phyloP scores from a whole-genome alignment of 164 flowering plant species.

The Stephania cephalantha region DNA sequence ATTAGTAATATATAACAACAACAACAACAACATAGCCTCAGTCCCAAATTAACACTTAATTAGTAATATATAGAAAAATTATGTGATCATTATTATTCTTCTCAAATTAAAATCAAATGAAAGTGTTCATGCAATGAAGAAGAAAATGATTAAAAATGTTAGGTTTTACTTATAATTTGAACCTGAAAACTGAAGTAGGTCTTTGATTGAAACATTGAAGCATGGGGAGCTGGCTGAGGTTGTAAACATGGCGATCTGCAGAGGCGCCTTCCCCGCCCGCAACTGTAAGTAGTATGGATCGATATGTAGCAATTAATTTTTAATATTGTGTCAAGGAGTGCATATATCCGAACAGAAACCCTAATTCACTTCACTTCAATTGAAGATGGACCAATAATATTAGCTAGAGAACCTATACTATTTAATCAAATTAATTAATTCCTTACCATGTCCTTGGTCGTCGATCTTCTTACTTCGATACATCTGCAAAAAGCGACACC shows the following conservation, averaged over 20 bases:
- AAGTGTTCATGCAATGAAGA: too few species aligned
- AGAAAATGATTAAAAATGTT: background rate
- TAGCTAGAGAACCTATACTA: too few species aligned
- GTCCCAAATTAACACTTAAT: too few species aligned
- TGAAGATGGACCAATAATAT: too few species aligned
- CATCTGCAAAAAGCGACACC: constrained; percentile 42
- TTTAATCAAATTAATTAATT: background rate
- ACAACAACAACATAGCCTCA: too few species aligned
- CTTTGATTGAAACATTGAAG: constrained; percentile 35
- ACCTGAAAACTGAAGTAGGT: constrained; percentile 34
- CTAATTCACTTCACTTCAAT: constrained; percentile 10
- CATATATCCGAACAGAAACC: constrained; percentile 15
- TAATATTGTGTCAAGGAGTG: background rate
- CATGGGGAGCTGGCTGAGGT: constrained; percentile 45
- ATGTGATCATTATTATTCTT: background rate
- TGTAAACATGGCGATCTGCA: constrained; percentile 37
- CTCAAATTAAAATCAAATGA: background rate
- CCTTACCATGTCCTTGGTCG: constrained; percentile 55
- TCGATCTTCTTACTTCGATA: constrained; percentile 80
- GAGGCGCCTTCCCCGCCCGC: background rate
- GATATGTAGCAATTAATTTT: background rate
- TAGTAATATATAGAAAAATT: background rate
- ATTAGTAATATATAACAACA: too few species aligned
- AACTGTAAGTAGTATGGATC: background rate
- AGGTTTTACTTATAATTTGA: background rate